Percentiles rank a stretch among this genome's conserved stretches.
phyloP scores from a whole-genome alignment of 2,329 filamentous ascomycete genomes.

The Venturia oleaginea region DNA sequence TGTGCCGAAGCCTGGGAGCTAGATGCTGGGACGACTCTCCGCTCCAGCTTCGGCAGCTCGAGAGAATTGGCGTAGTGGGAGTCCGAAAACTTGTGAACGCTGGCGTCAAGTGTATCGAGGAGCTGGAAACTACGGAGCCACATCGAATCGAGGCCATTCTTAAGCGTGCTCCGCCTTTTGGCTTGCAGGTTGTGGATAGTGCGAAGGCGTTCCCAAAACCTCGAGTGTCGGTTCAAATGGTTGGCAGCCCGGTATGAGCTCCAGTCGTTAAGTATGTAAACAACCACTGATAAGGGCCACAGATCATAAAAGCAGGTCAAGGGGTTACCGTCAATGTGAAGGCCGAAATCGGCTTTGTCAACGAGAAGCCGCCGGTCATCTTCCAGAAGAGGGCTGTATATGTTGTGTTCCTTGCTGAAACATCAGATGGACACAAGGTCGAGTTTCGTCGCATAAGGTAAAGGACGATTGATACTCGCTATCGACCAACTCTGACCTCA shows the following conservation, averaged over 20 bases:
- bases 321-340: slow-evolving; percentile 53
- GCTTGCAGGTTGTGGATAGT: slow-evolving; percentile 55
- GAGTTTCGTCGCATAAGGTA: slow-evolving; percentile 58
- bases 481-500: slow-evolving; percentile 25
- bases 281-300: slow-evolving; percentile 13
- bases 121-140: slow-evolving; percentile 57
- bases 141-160: slow-evolving; percentile 68
- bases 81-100: slow-evolving; percentile 63
- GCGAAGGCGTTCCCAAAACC: slow-evolving; percentile 65
- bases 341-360: slow-evolving; percentile 61
- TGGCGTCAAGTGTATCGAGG: slow-evolving; percentile 62
- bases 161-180: slow-evolving; percentile 75
- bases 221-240: slow-evolving; percentile 44
- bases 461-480: slow-evolving; percentile 7
- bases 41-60: slow-evolving; percentile 73
- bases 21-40: slow-evolving; percentile 74
- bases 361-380: slow-evolving; percentile 48
- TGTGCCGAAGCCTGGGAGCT: slow-evolving; percentile 68
- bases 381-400: slow-evolving; percentile 60
- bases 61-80: slow-evolving; percentile 65
- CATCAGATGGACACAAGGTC: slow-evolving; percentile 56
- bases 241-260: slow-evolving; percentile 37
- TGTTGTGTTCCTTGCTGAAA: slow-evolving; percentile 66
- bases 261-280: neutral
- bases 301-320: slow-evolving; percentile 28